Evolutionary conservation across 805 yeast species (phyloP).

Genomic region (Pichia exigua): DNA sequence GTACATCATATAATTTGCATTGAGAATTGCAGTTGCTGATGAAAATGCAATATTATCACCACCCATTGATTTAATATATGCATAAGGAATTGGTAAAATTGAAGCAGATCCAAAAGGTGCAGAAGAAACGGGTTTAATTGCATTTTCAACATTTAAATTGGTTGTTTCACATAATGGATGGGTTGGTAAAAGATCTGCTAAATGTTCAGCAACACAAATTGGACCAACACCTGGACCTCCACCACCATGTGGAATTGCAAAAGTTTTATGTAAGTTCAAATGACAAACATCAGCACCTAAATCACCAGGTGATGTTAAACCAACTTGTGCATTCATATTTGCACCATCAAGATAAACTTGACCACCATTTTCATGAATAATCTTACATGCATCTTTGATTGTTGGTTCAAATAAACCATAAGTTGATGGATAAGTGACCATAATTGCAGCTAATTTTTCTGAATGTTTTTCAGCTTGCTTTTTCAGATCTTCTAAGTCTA

Average conservation of each 20-base stretch:
- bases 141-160: constrained; percentile 33
- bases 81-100: constrained; percentile 86
- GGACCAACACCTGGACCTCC: constrained; percentile 99
- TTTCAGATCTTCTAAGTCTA: constrained; percentile 70
- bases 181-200: constrained; percentile 73
- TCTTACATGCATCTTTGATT: constrained; percentile 74
- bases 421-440: constrained; percentile 97
- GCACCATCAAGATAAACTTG: constrained; percentile 98
- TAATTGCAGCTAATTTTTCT: constrained; percentile 73
- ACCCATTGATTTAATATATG: constrained; percentile 93
- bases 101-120: constrained; percentile 97
- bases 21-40: constrained; percentile 85
- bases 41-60: constrained; percentile 74
- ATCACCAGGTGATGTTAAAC: constrained; percentile 94
- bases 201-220: constrained; percentile 80
- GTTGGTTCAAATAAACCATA: constrained; percentile 95
- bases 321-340: constrained; percentile 98
- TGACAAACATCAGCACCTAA: constrained; percentile 98
- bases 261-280: constrained; percentile 92
- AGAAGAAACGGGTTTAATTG: constrained; percentile 72
- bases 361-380: constrained; percentile 81
- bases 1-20: constrained; percentile 92
- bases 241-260: constrained; percentile 98
- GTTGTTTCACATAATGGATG: constrained; percentile 60
- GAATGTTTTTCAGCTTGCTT: constrained; percentile 64